Conservation (phyloP, 164 flowering plant species). For the Warburgia ugandensis region DNA sequence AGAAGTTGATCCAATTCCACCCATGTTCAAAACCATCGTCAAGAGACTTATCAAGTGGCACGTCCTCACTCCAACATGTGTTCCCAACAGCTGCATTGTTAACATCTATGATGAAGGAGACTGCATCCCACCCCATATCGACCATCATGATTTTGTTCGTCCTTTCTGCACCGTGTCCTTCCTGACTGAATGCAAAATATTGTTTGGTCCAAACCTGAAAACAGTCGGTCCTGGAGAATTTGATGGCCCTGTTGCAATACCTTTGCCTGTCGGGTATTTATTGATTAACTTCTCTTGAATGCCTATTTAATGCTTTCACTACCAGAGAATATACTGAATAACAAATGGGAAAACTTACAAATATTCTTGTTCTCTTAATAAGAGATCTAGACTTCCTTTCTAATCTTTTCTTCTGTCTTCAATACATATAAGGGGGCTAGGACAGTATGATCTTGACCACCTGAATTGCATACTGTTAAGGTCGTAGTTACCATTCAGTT, state of each 20-base stretch:
- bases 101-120: constrained; percentile 58
- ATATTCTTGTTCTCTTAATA: not conserved
- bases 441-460: no score
- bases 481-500: no score
- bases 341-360: no score
- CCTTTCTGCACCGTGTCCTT: constrained; percentile 60
- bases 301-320: not conserved
- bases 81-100: constrained; percentile 56
- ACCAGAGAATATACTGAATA: not conserved
- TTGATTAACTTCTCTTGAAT: not conserved
- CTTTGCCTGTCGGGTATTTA: constrained; percentile 53
- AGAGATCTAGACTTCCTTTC: not conserved
- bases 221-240: constrained; percentile 34
- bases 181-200: constrained; percentile 39
- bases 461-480: no score
- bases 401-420: no score
- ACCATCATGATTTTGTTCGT: constrained; percentile 51
- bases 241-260: constrained; percentile 43
- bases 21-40: constrained; percentile 36
- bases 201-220: constrained; percentile 43
- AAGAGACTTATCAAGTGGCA: constrained; percentile 43
- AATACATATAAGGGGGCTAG: no score
- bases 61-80: constrained; percentile 38
- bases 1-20: constrained; percentile 55
- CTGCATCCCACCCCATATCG: constrained; percentile 63